phyloP scores from a whole-genome alignment of 2,329 filamentous ascomycete genomes.

The Colletotrichum siamense region DNA sequence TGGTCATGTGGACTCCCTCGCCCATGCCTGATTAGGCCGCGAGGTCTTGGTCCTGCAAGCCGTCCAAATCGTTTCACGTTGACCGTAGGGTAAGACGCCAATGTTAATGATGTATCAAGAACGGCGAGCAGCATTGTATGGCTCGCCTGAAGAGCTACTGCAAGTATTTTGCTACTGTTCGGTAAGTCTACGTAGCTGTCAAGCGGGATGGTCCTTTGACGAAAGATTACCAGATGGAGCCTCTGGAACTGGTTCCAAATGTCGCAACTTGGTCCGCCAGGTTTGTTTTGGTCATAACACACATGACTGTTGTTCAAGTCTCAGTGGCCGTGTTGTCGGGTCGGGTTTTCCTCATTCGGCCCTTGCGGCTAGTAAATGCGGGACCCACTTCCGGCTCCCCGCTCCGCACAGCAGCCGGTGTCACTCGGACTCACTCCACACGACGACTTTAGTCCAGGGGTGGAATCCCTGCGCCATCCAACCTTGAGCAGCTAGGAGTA shows the following conservation, averaged over 20 bases:
- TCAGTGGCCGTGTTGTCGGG: background rate
- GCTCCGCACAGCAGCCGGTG: background rate
- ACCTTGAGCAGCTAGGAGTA: background rate
- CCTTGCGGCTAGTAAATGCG: background rate
- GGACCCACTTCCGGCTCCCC: background rate
- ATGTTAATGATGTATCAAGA: rapidly evolving
- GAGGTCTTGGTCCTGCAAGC: background rate
- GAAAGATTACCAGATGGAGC: background rate
- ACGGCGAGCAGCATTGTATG: background rate
- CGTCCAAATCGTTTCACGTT: background rate
- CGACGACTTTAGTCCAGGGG: background rate
- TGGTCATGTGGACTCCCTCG: background rate
- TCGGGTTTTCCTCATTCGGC: background rate
- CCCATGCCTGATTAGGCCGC: background rate
- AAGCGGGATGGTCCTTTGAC: background rate
- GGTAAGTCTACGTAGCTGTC: background rate
- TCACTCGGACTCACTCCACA: background rate
- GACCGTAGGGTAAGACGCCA: rapidly evolving
- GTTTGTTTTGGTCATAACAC: background rate
- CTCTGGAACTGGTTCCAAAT: background rate
- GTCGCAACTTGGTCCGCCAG: background rate
- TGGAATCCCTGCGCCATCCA: background rate
- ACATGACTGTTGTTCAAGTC: background rate
- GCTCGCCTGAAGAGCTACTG: background rate
- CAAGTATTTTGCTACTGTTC: rapidly evolving